Percentiles rank a stretch among this genome's conserved stretches.
Evolutionary conservation across 2,329 filamentous ascomycete species (phyloP).

Genomic region (Leptosphaerulina australis): DNA sequence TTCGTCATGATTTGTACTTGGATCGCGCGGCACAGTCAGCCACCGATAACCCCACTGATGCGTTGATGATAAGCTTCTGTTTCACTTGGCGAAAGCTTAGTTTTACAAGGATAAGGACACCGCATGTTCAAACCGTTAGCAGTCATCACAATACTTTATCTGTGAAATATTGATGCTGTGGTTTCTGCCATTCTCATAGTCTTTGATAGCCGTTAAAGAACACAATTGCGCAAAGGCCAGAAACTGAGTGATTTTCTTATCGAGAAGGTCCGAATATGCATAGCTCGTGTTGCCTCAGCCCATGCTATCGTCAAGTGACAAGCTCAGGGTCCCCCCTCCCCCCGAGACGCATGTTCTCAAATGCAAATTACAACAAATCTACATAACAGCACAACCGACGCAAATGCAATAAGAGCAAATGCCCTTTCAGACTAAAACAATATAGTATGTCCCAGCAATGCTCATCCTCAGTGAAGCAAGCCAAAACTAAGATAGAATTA

Average conservation of each 20-base stretch:
- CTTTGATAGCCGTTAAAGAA: not conserved
- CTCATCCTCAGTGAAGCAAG: not conserved
- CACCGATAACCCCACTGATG: constrained; percentile 7
- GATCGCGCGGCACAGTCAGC: not conserved
- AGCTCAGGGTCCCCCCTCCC: no score
- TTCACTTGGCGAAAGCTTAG: constrained; percentile 34
- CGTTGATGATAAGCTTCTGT: constrained; percentile 28
- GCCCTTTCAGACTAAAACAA: not conserved
- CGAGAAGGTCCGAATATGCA: constrained; percentile 10
- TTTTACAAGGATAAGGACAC: constrained; percentile 1
- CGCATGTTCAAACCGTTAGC: not conserved
- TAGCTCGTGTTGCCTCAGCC: constrained; percentile 1
- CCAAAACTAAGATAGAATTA: constrained; percentile 16
- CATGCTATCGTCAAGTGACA: not conserved
- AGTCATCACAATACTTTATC: constrained; percentile 6
- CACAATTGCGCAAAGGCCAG: not conserved
- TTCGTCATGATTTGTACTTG: not conserved
- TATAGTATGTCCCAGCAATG: constrained; percentile 6
- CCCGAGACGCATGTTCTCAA: not conserved
- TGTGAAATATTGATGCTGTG: not conserved
- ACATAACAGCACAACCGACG: not conserved
- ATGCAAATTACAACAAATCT: constrained; percentile 8
- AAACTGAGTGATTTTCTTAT: not conserved
- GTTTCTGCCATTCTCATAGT: not conserved
- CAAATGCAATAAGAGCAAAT: not conserved